phyloP scores from a whole-genome alignment of 257 asterid species.

The Gentiana straminea region DNA sequence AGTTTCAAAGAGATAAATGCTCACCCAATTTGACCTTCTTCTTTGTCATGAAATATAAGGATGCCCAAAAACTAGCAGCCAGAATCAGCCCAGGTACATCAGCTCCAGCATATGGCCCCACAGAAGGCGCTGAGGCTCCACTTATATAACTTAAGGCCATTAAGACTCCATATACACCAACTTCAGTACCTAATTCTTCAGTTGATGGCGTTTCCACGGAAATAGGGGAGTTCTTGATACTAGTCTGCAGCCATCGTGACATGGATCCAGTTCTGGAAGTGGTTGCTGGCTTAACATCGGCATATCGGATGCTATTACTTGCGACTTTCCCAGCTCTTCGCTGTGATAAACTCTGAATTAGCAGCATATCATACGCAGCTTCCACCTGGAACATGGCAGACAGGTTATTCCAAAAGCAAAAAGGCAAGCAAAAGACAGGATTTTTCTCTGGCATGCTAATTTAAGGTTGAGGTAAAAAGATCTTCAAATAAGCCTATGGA shows the following conservation, averaged over 20 bases:
- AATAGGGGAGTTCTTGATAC: constrained; percentile 41
- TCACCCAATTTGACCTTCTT: constrained; percentile 87
- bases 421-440: background rate
- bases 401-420: constrained; percentile 14
- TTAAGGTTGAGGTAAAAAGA: no score
- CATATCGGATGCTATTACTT: constrained; percentile 61
- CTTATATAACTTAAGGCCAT: constrained; percentile 74
- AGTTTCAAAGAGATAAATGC: constrained; percentile 3
- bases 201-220: constrained; percentile 77
- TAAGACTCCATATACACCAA: constrained; percentile 94
- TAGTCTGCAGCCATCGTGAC: constrained; percentile 81
- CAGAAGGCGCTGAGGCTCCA: constrained; percentile 59
- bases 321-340: constrained; percentile 87
- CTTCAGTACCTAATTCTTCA: constrained; percentile 77
- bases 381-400: constrained; percentile 45
- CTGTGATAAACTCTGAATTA: constrained; percentile 84
- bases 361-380: constrained; percentile 96
- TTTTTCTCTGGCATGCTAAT: no score
- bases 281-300: constrained; percentile 75
- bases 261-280: constrained; percentile 50
- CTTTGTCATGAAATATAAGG: constrained; percentile 94
- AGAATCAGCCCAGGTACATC: constrained; percentile 89
- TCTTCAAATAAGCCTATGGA: no score
- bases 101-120: constrained; percentile 52
- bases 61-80: constrained; percentile 92